Base-by-base conservation (phyloP, 495 filamentous ascomycete genomes). In the Hyphodiscus hymeniophilus region DNA sequence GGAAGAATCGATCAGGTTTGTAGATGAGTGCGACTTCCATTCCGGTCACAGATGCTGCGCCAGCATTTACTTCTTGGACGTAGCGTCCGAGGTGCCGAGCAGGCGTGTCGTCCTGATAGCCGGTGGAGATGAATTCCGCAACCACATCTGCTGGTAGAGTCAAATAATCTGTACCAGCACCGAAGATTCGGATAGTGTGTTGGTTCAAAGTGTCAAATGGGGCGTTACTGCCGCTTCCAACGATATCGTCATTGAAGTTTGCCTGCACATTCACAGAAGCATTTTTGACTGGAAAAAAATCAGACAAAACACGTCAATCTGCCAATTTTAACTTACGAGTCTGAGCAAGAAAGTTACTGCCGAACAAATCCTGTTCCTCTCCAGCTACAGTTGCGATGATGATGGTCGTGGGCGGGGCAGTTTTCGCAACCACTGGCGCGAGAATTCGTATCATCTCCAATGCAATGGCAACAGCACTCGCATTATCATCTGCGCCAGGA, bases 401-500 rank as follows among this genome's bases (percentile, higher is more conserved):
- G 46, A 77, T 69, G 30, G 68, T 75, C 7, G 70, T 63, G 39
- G 60, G 62, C 3, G 71, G 72, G 49, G 38, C 36, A 28, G 26
- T 38, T 33, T 48, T 42, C 16, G 28, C 18, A 5, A 49, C 17
- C 15, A 42, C 2, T 3, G 33, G 47, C 5, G 38, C 31, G 36
- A 32, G 47, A 22, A 46, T 36, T 1, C 38, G 8, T 26, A 35
- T 16, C 13, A 51, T 18, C 13, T 42, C 31, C 18, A 32, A 23
- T 11, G 23, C 43, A 41, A 45, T 45, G 30, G 63, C 56, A 0
- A 66, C 63, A 0, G 62, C 63, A 1, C 63, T 66, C 7, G 69
- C 73, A 52, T 77, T 69, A 42, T 77, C 73, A 50, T 77, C 69
- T 1, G 73, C 70, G 3, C 73, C 73, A 1, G 73, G 73, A 2